A percentile compares a stretch with the other conserved stretches of the same genome.
Evolutionary conservation across 2,329 filamentous ascomycete species (phyloP).

Genomic region (Tolypocladium sp.): DNA sequence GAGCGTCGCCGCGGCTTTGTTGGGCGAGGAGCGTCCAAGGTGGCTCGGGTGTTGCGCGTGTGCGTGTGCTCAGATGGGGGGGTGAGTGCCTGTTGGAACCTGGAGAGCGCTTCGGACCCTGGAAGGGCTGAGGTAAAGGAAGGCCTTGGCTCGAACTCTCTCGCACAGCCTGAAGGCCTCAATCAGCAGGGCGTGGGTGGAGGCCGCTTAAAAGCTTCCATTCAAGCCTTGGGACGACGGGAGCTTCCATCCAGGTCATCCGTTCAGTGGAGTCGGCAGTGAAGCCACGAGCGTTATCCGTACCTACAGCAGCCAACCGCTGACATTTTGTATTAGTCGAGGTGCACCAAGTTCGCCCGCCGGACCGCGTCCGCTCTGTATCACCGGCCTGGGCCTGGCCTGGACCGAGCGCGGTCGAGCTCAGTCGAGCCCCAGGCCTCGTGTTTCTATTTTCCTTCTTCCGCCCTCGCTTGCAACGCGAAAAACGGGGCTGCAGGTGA

Average conservation of each 20-base stretch:
- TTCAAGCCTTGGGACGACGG: neutral
- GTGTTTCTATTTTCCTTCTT: neutral
- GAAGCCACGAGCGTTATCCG: neutral
- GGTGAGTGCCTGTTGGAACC: no score
- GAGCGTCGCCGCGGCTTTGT: no score
- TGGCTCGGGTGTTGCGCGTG: no score
- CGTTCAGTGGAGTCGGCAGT: no score
- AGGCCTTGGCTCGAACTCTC: neutral
- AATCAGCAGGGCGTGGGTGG: no score
- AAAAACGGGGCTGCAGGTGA: neutral
- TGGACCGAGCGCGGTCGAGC: neutral
- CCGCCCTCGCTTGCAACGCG: neutral
- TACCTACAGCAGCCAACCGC: neutral
- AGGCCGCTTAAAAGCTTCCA: no score
- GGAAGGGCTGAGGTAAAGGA: no score
- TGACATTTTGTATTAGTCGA: neutral
- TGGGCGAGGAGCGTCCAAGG: no score
- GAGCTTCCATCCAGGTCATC: neutral
- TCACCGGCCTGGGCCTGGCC: neutral
- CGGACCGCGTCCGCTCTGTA: neutral
- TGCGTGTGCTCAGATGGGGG: no score
- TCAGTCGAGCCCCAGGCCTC: neutral
- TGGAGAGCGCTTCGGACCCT: no score
- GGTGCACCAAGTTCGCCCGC: neutral
- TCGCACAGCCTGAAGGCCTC: neutral